A percentile compares a stretch with the other conserved stretches of the same genome.
These are phyloP conservation scores for Gracilaria domingensis DNA, from an alignment of 23 red algal genomes.

Conservation along the genomic window DNA sequence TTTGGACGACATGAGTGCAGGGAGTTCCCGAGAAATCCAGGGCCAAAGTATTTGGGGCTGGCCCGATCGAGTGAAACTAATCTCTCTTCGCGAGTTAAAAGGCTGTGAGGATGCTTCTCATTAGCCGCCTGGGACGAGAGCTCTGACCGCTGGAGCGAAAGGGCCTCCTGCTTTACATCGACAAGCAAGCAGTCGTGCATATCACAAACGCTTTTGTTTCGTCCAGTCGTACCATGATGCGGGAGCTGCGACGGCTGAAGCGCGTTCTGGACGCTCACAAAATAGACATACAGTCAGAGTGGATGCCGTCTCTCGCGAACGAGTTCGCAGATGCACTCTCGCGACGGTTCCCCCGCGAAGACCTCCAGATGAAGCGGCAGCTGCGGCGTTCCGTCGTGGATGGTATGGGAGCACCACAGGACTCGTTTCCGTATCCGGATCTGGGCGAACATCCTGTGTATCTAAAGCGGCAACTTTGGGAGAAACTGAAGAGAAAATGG, in stretches of 20 bases:
- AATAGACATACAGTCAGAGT: background rate
- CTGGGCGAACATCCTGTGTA: conserved; percentile 25
- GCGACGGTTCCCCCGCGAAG: conserved; percentile 28
- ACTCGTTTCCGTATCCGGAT: background rate
- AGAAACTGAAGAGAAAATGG: background rate
- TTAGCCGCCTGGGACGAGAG: too few relatives aligned
- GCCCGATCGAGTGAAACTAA: conserved; percentile 16
- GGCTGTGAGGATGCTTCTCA: too few relatives aligned
- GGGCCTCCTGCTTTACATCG: too few relatives aligned
- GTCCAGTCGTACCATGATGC: conserved; percentile 25
- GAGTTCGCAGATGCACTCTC: conserved; percentile 9
- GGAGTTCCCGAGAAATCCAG: background rate
- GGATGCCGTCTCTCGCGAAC: conserved; percentile 25
- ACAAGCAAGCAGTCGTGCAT: conserved; percentile 41
- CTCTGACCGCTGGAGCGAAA: too few relatives aligned
- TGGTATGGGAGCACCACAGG: conserved; percentile 17
- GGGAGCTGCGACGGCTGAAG: conserved; percentile 28
- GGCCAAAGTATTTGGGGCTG: conserved; percentile 47
- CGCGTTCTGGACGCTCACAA: background rate
- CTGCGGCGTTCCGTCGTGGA: conserved; percentile 43
- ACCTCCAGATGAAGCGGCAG: conserved; percentile 29
- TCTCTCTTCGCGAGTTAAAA: conserved; percentile 31
- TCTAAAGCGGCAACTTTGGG: background rate
- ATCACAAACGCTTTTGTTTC: conserved; percentile 51
- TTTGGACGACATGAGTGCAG: background rate